phyloP scores from a whole-genome alignment of 2,329 filamentous ascomycete species.

The Mollisia scopiformis region DNA sequence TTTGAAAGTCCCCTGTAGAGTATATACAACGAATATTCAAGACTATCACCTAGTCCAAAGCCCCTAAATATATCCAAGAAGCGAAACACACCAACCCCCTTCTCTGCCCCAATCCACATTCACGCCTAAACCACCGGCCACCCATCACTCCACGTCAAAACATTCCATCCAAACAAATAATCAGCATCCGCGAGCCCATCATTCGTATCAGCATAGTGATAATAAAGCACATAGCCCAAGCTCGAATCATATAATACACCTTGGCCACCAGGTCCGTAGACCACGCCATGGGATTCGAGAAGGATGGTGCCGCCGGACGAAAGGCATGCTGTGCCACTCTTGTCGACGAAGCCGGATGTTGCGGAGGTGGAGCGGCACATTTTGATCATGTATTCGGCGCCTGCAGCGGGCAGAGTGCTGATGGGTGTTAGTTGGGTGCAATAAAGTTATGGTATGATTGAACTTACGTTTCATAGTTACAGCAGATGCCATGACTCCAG shows the following conservation, averaged over 20 bases:
- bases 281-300: slow-evolving; percentile 58
- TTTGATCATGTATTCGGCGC: slow-evolving; percentile 67
- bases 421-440: too few relatives aligned
- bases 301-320: slow-evolving; percentile 63
- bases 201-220: slow-evolving; percentile 61
- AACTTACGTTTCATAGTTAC: slow-evolving; percentile 57
- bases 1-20: too few relatives aligned
- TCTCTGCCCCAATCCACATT: background rate
- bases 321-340: slow-evolving; percentile 54
- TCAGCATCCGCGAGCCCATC: slow-evolving; percentile 53
- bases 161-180: slow-evolving; percentile 51
- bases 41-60: background rate
- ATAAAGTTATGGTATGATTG: too few relatives aligned
- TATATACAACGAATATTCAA: background rate
- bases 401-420: slow-evolving; percentile 51
- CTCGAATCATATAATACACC: slow-evolving; percentile 55
- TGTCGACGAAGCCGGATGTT: slow-evolving; percentile 60
- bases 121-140: slow-evolving; percentile 43
- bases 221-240: slow-evolving; percentile 60
- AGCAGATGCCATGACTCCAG: slow-evolving; percentile 64
- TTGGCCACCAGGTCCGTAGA: slow-evolving; percentile 70
- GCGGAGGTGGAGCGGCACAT: slow-evolving; percentile 61
- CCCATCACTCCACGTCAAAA: slow-evolving; percentile 44
- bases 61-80: background rate
- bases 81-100: background rate